These are phyloP conservation scores for Candida sp. DNA, from an alignment of 1,139 yeast species.

Conservation along the genomic window DNA sequence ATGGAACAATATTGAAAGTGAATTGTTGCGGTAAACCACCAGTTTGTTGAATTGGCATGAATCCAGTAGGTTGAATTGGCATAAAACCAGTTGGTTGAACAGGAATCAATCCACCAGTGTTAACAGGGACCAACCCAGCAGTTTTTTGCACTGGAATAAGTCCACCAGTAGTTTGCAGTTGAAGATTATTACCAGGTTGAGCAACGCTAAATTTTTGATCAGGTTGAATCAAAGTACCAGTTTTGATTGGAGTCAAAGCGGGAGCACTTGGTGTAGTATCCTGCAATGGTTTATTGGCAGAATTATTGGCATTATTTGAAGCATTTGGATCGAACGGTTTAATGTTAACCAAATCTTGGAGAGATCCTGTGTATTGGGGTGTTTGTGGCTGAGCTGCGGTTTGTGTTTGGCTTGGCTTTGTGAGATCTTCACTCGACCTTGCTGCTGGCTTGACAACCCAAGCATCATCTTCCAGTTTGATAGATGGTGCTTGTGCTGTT, in stretches of 20 bases:
- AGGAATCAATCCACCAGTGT: conserved; percentile 42
- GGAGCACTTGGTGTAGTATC: conserved; percentile 33
- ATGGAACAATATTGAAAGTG: conserved; percentile 40
- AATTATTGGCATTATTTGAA: conserved; percentile 3
- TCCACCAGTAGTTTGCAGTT: conserved; percentile 52
- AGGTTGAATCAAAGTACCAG: conserved; percentile 38
- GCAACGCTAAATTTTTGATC: conserved; percentile 21
- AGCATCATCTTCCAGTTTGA: conserved; percentile 74
- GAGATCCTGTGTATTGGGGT: conserved; percentile 70
- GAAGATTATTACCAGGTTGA: conserved; percentile 27
- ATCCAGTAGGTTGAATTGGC: conserved; percentile 53
- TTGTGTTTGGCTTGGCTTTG: conserved; percentile 14
- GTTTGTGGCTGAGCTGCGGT: conserved; percentile 38
- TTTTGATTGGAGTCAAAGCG: conserved; percentile 50
- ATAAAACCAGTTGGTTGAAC: conserved; percentile 54
- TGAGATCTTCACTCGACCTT: conserved; percentile 41
- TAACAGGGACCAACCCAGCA: conserved; percentile 35
- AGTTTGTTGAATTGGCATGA: conserved; percentile 55
- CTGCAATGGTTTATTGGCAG: conserved; percentile 9
- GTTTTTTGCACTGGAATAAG: conserved; percentile 48
- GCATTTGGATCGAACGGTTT: conserved; percentile 56
- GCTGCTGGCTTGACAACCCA: conserved; percentile 91
- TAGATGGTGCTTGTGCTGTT: conserved; percentile 11
- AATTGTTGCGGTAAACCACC: conserved; percentile 40
- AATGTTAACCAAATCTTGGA: conserved; percentile 79